Evolutionary conservation across 2,329 filamentous ascomycete genomes (phyloP).

Genomic region (Scedosporium boydii): DNA sequence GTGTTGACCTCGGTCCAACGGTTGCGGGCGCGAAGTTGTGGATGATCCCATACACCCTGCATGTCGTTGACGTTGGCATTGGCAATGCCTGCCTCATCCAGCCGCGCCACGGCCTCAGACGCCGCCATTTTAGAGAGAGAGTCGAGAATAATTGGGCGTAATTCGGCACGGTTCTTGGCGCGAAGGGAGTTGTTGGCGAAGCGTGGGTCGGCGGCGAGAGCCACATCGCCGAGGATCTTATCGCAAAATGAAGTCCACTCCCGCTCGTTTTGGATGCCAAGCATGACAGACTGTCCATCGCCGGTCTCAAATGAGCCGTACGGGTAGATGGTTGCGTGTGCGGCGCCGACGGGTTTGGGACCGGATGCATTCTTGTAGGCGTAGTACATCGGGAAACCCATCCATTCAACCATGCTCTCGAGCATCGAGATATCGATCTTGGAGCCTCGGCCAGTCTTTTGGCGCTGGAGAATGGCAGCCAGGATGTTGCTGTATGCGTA

Average conservation of each 20-base stretch:
- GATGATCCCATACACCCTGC: constrained; percentile 43
- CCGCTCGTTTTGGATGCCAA: constrained; percentile 48
- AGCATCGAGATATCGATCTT: constrained; percentile 48
- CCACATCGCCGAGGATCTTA: constrained; percentile 31
- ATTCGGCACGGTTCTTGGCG: constrained; percentile 32
- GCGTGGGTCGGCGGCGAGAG: constrained; percentile 31
- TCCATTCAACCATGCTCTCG: constrained; percentile 50
- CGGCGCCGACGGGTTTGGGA: constrained; percentile 36
- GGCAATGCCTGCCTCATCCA: constrained; percentile 40
- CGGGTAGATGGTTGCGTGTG: constrained; percentile 45
- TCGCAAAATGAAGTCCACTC: constrained; percentile 42
- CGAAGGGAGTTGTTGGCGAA: constrained; percentile 38
- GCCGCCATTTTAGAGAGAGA: constrained; percentile 28
- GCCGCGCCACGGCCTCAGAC: constrained; percentile 27
- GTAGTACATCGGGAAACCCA: constrained; percentile 47
- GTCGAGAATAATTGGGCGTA: constrained; percentile 34
- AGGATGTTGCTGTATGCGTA: constrained; percentile 43
- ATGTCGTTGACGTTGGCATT: constrained; percentile 47
- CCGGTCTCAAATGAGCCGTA: constrained; percentile 45
- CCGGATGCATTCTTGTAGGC: constrained; percentile 32
- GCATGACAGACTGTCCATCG: constrained; percentile 38
- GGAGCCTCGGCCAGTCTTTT: constrained; percentile 36
- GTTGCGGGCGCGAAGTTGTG: constrained; percentile 37
- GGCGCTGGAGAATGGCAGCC: constrained; percentile 36
- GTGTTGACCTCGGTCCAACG: constrained; percentile 42